Evolutionary conservation across 179 eudicot genomes (phyloP).

Genomic region (Pouteria campechiana): DNA sequence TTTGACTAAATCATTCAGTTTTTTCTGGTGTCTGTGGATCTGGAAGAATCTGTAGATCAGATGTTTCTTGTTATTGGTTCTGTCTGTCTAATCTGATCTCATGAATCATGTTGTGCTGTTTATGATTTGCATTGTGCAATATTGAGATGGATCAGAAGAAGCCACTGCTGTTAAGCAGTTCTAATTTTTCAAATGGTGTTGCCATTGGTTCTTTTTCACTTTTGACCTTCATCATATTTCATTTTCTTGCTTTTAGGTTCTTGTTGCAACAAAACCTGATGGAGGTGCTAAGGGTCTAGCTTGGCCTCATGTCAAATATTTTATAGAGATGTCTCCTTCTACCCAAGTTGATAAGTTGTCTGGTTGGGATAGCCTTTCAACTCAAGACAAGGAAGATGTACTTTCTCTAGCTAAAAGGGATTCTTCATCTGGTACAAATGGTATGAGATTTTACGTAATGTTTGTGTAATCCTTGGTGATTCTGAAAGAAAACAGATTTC

Average conservation of each 20-base stretch:
- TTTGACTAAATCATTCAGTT: too few relatives aligned
- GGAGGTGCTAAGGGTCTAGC: constrained; percentile 60
- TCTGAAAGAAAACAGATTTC: not conserved
- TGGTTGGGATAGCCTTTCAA: constrained; percentile 70
- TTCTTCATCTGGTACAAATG: constrained; percentile 32
- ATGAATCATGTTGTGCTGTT: too few relatives aligned
- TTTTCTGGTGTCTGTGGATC: too few relatives aligned
- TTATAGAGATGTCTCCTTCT: constrained; percentile 42
- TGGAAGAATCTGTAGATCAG: too few relatives aligned
- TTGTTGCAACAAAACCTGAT: constrained; percentile 67
- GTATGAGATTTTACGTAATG: constrained; percentile 7
- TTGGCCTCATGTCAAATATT: constrained; percentile 92
- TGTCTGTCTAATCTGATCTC: too few relatives aligned
- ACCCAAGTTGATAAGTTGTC: constrained; percentile 42
- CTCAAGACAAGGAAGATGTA: constrained; percentile 50
- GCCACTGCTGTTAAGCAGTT: too few relatives aligned
- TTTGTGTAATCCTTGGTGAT: not conserved
- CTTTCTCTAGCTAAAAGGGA: constrained; percentile 41
- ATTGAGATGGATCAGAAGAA: too few relatives aligned
- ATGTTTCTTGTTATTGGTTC: too few relatives aligned
- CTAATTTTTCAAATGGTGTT: too few relatives aligned
- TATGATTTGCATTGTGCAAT: too few relatives aligned
- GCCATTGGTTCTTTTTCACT: too few relatives aligned
- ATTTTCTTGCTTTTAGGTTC: constrained; percentile 37
- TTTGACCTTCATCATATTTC: not conserved